phyloP scores from a whole-genome alignment of 805 yeast genomes.

The Candida ortonii region DNA sequence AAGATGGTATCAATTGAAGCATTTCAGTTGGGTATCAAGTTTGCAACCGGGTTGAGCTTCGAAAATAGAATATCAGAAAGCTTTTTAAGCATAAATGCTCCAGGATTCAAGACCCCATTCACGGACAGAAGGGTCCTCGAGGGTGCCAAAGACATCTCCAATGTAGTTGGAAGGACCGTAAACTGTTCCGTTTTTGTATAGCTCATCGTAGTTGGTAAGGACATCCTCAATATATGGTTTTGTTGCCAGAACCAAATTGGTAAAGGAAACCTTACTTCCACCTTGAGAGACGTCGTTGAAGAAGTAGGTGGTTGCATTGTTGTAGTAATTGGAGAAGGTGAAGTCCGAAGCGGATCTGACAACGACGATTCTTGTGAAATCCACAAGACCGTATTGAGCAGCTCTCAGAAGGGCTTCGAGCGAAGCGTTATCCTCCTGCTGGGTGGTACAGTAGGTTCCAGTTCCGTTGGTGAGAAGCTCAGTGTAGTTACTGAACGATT shows the following conservation, averaged over 20 bases:
- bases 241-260: conserved; percentile 53
- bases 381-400: conserved; percentile 52
- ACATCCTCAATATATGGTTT: conserved; percentile 53
- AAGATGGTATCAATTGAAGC: no score
- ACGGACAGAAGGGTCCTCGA: conserved; percentile 38
- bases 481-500: conserved; percentile 48
- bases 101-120: conserved; percentile 24
- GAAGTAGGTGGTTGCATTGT: conserved; percentile 45
- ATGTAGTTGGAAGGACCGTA: conserved; percentile 49
- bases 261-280: conserved; percentile 46
- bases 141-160: conserved; percentile 58
- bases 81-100: conserved; percentile 15
- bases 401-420: conserved; percentile 57
- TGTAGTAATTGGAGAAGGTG: conserved; percentile 38
- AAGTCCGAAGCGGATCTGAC: conserved; percentile 64
- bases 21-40: no score
- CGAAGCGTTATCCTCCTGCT: conserved; percentile 67
- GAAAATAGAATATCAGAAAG: conserved; percentile 1
- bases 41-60: not conserved
- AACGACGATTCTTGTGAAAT: conserved; percentile 53
- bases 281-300: conserved; percentile 50
- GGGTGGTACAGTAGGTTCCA: conserved; percentile 57
- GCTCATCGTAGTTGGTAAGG: conserved; percentile 43
- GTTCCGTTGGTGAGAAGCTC: conserved; percentile 54
- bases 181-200: conserved; percentile 30